phyloP scores from a whole-genome alignment of 83 land plant genomes.

The Thuja plicata region DNA sequence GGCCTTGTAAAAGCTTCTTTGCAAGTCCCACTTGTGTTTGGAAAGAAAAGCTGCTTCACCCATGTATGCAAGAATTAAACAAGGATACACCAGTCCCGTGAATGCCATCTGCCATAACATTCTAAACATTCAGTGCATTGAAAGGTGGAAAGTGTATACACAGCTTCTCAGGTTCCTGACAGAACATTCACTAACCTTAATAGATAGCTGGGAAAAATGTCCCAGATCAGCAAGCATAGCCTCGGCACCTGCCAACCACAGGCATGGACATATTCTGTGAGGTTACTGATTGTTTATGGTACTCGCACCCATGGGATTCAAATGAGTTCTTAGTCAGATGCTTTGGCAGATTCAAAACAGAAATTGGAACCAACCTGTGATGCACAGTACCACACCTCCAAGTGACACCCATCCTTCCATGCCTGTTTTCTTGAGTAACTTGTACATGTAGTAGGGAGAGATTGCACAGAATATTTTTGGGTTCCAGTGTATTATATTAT shows the following conservation, averaged over 20 bases:
- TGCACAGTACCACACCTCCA: constrained; percentile 39
- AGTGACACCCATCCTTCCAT: constrained; percentile 43
- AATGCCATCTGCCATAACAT: constrained; percentile 48
- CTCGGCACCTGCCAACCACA: constrained; percentile 48
- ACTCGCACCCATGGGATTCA: not conserved
- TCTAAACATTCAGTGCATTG: not conserved
- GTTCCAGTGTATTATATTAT: constrained; percentile 46
- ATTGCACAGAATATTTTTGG: constrained; percentile 31
- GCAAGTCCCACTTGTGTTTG: constrained; percentile 38
- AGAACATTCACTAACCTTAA: constrained; percentile 33
- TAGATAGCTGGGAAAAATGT: constrained; percentile 52
- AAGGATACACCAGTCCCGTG: constrained; percentile 46
- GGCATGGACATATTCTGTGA: not conserved
- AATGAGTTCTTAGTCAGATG: not conserved
- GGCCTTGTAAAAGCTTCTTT: constrained; percentile 47
- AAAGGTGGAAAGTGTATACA: not conserved
- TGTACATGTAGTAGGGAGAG: constrained; percentile 41
- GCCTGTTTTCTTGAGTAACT: constrained; percentile 33
- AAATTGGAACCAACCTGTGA: constrained; percentile 28
- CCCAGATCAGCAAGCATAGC: constrained; percentile 76
- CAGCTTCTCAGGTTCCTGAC: not conserved
- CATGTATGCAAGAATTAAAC: constrained; percentile 61
- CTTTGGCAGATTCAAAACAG: not conserved
- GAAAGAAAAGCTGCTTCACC: constrained; percentile 73
- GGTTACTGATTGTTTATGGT: not conserved